Base-by-base conservation (phyloP, 768 basidiomycete species). In the Mycena polygramma region DNA sequence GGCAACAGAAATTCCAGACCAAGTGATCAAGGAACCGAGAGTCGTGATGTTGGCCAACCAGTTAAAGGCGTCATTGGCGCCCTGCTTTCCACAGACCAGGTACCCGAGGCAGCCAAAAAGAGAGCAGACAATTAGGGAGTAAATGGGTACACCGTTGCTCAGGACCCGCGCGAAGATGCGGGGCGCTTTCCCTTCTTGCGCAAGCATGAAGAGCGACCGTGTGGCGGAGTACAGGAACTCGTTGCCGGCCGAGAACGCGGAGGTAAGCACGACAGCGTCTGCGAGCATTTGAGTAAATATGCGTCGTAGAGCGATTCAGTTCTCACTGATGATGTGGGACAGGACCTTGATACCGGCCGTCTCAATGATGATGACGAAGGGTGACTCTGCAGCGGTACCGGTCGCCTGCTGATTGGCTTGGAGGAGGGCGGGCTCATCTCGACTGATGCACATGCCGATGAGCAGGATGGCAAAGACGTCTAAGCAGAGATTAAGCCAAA, bases 191-290 rank as follows among this genome's bases (percentile, higher is more conserved):
- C 82, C 83, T 57, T 84, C 80, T 51, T 86, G 79, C 2, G 90
- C 87, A 55, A 90, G 82, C 75, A 85, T 86, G 77, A 88, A 89
- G 14, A 90, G 79, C 41, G 80, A 79, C 39, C 83, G 78, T 39
- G 86, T 86, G 26, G 82, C 79, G 57, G 87, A 85, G 81, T 86
- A 88, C 41, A 89, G 74, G 78, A 88, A 87, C 61, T 84, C 84
- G 58, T 82, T 82, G 41, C 85, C 86, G 19, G 88, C 84, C 8
- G 88, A 89, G 83, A 86, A 89, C 14, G 88, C 88, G 8, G 86
- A 87, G 41, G 87, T 83, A 55, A 90, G 77, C 51, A 88, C 78
- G 57, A 78, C 78, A 35, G 81, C 82, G 67, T 83, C 66, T 67
- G 0, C 41, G 17, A 43, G 41, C 41, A 43, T 4, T 10, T 10